These are phyloP conservation scores for Cutaneotrichosporon sp. DNA, from an alignment of 1,284 basidiomycete species.

Conservation along the genomic window DNA sequence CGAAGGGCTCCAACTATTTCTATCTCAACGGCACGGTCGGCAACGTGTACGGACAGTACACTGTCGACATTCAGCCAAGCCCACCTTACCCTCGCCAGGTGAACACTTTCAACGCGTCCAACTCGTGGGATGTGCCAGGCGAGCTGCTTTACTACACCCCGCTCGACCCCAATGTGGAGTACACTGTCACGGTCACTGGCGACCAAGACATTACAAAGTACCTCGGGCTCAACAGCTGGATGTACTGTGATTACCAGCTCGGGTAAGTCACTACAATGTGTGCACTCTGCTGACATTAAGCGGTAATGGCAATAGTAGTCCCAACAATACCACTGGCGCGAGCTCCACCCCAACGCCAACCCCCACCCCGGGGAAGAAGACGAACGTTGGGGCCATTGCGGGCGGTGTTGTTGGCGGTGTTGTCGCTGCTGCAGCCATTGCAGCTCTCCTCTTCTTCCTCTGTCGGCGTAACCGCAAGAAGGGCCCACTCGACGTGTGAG, in stretches of 20 bases:
- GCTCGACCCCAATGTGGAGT: constrained; percentile 4
- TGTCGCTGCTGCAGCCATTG: constrained; percentile 38
- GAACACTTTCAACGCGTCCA: constrained; percentile 8
- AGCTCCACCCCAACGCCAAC: no score
- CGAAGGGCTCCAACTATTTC: constrained; percentile 1
- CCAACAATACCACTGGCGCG: not conserved
- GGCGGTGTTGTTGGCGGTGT: constrained; percentile 54
- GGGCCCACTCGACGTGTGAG: not conserved
- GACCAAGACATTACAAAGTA: not conserved
- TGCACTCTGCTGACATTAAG: not conserved
- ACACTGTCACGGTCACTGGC: constrained; percentile 1
- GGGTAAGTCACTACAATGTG: not conserved
- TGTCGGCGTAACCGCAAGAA: constrained; percentile 29
- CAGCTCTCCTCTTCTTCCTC: constrained; percentile 45
- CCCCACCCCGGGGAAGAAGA: not conserved
- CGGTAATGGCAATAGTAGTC: not conserved
- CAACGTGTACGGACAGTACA: constrained; percentile 1
- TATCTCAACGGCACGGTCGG: constrained; percentile 5
- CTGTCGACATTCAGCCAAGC: not conserved
- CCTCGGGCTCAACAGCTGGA: not conserved
- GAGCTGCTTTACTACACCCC: constrained; percentile 1
- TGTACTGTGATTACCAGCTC: not conserved
- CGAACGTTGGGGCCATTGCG: constrained; percentile 48
- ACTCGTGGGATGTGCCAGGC: constrained; percentile 1
- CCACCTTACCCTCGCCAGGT: not conserved